Conservation (phyloP, 495 filamentous ascomycete species). For the Tricharina praecox region DNA sequence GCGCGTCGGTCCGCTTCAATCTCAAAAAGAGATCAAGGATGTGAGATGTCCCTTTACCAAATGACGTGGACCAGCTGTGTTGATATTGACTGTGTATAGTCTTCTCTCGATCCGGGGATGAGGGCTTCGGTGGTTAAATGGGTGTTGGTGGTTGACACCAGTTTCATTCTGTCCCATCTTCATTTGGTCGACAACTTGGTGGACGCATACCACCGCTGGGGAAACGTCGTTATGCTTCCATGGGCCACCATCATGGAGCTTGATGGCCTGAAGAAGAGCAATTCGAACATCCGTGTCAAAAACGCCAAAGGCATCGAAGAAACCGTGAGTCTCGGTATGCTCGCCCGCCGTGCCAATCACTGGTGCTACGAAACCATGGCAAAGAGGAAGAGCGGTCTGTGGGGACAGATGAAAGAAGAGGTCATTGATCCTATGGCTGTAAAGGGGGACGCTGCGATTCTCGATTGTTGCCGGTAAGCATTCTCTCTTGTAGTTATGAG, state of each 20-base stretch:
- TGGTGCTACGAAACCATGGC: conserved; percentile 16
- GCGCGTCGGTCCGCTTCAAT: too few relatives aligned
- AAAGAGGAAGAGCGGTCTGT: conserved; percentile 17
- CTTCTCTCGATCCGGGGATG: not conserved
- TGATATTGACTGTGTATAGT: too few relatives aligned
- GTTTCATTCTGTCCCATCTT: conserved; percentile 23
- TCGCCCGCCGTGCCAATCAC: conserved; percentile 19
- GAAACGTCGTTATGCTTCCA: conserved; percentile 21
- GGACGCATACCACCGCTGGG: conserved; percentile 14
- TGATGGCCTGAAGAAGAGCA: conserved; percentile 23
- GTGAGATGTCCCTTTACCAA: too few relatives aligned
- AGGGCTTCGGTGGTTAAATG: conserved; percentile 8
- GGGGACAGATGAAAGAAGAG: conserved; percentile 25
- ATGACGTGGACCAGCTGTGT: too few relatives aligned
- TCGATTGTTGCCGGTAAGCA: conserved; percentile 24
- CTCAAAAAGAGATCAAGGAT: too few relatives aligned
- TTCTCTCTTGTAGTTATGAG: not conserved
- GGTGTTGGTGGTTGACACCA: conserved; percentile 24
- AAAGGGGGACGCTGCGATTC: conserved; percentile 20
- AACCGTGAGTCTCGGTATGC: not conserved
- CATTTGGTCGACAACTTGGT: conserved; percentile 18
- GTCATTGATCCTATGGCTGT: conserved; percentile 8
- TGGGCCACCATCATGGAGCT: conserved; percentile 24
- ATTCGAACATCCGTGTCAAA: not conserved
- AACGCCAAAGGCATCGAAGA: not conserved